Conservation (phyloP, 1,139 yeast species). For the Debaryomycetaceae sp. region DNA sequence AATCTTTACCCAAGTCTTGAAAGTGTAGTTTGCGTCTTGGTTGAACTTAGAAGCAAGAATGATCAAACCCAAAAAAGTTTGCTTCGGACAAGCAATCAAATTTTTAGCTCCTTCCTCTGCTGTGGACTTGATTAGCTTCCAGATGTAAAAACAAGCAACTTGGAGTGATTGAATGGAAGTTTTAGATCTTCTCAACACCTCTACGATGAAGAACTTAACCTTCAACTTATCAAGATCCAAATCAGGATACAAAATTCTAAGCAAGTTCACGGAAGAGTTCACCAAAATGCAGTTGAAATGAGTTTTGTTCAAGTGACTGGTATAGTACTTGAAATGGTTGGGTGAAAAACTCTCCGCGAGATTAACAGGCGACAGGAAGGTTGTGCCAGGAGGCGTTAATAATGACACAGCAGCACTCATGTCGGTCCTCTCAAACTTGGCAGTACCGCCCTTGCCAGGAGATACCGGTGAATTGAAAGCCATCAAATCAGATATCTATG, state of each 20-base stretch:
- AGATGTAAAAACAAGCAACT: conserved; percentile 60
- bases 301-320: conserved; percentile 35
- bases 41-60: conserved; percentile 70
- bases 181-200: conserved; percentile 65
- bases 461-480: conserved; percentile 2
- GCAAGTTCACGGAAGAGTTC: conserved; percentile 34
- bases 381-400: conserved; percentile 3
- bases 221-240: conserved; percentile 18
- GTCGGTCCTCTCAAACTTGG: not conserved
- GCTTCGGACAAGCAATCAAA: conserved; percentile 51
- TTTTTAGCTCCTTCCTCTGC: conserved; percentile 6
- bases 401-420: not conserved
- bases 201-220: conserved; percentile 51
- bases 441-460: not conserved
- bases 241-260: conserved; percentile 32
- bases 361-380: conserved; percentile 2
- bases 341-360: conserved; percentile 19
- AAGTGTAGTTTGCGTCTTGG: conserved; percentile 69
- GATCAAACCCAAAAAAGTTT: conserved; percentile 61
- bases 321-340: conserved; percentile 39
- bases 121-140: conserved; percentile 35
- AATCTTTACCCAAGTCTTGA: conserved; percentile 73
- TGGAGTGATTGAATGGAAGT: conserved; percentile 65
- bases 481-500: not conserved
- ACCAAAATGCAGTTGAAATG: conserved; percentile 42